Evolutionary conservation across 352 stramenopile genomes (phyloP), one percentile per base, ranked within the genome.

Genomic region (Blastocystis sp.): DNA sequence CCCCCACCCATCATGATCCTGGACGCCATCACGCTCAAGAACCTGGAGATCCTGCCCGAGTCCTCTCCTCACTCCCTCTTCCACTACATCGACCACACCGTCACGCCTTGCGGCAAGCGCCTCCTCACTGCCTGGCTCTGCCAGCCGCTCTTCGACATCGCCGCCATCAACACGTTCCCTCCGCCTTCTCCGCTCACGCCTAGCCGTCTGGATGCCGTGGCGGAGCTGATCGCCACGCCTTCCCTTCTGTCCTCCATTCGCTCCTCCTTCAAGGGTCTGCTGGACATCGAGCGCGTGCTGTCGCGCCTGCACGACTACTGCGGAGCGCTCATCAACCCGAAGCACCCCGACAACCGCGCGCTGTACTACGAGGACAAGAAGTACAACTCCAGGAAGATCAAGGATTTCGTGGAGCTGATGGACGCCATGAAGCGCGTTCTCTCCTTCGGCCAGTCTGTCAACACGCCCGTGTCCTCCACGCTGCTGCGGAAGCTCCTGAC

Each of bases 341-440:
- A 86, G 56, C 96, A 99, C 90, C 96, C 96, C 0, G 95, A 98
- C 89, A 96, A 94, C 66, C 92, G 96, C 48, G 96, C 96, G 59
- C 94, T 99, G 74, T 95, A 99, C 91, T 99, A 99, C 90, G 97
- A 99, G 89, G 92, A 91, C 21, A 93, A 92, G 71, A 96, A 94
- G 78, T 80, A 99, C 92, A 98, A 97, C 76, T 95, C 95, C 84
- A 94, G 95, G 67, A 99, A 99, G 90, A 98, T 99, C 60, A 93
- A 93, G 34, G 92, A 96, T 80, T 95, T 96, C 52, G 59, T 95
- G 2, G 92, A 96, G 1, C 90, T 97, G 10, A 89, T 99, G 4
- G 92, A 94, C 62, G 96, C 94, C 23, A 95, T 98, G 62, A 92
- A 92, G 86, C 81, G 89, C 14, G 91, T 94, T 0, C 92, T 95